Percentiles rank a stretch among this genome's conserved stretches.
Conservation (phyloP, 768 basidiomycete species). For the Tubosaeta sp. region DNA sequence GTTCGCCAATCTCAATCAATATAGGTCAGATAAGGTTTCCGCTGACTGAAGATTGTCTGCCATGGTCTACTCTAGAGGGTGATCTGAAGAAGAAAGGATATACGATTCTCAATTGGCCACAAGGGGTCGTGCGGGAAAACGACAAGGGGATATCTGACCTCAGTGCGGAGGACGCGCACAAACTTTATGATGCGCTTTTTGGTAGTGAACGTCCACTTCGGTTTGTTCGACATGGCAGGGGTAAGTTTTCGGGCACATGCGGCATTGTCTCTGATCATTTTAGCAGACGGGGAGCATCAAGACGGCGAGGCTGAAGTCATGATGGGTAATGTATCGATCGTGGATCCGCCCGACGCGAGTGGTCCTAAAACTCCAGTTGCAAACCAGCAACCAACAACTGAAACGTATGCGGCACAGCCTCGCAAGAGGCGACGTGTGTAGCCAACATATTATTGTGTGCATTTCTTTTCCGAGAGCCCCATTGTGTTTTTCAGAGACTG, state of each 20-base stretch:
- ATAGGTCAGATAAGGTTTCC: no score
- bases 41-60: neutral
- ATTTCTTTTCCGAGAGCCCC: no score
- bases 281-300: no score
- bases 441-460: no score
- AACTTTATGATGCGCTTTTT: neutral
- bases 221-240: neutral
- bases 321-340: no score
- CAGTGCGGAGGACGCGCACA: neutral
- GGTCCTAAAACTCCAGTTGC: neutral
- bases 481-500: no score
- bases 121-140: neutral
- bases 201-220: neutral
- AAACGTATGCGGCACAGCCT: no score
- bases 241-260: neutral
- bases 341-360: neutral
- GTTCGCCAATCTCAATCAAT: no score
- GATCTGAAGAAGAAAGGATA: neutral
- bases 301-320: no score
- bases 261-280: neutral
- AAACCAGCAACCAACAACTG: no score
- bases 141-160: neutral
- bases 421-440: no score
- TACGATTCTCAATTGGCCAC: neutral
- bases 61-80: neutral